Percentiles rank a stretch among this genome's conserved stretches.
These are phyloP conservation scores for Phytophthora cryptogea DNA, from an alignment of 352 stramenopile species.

Conservation along the genomic window DNA sequence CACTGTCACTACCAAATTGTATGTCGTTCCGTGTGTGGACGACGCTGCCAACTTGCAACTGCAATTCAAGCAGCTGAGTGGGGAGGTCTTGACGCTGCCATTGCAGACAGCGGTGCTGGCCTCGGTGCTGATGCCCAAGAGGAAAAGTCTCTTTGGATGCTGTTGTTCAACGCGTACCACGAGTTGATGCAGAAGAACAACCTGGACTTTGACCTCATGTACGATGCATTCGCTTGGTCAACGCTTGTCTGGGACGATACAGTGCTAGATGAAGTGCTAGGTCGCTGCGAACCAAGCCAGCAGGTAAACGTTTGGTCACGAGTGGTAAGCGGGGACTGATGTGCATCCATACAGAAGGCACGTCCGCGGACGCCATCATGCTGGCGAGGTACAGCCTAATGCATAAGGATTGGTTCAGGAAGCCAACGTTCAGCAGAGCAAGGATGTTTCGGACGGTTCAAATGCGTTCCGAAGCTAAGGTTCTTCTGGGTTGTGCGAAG, in stretches of 20 bases:
- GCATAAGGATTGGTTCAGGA: slow-evolving; percentile 5
- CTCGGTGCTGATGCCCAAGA: slow-evolving; percentile 46
- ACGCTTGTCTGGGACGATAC: slow-evolving; percentile 65
- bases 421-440: slow-evolving; percentile 24
- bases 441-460: slow-evolving; percentile 1
- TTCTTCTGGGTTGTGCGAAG: slow-evolving; percentile 2
- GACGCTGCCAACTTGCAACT: slow-evolving; percentile 55
- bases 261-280: slow-evolving; percentile 41
- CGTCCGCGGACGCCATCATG: slow-evolving; percentile 76
- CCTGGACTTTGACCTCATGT: slow-evolving; percentile 80
- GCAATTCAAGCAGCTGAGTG: slow-evolving; percentile 55
- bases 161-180: slow-evolving; percentile 59
- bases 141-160: slow-evolving; percentile 71
- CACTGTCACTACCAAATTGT: slow-evolving; percentile 57
- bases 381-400: slow-evolving; percentile 50
- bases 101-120: slow-evolving; percentile 24
- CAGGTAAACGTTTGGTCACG: background rate
- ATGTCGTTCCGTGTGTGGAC: slow-evolving; percentile 75
- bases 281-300: background rate
- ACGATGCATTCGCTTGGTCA: slow-evolving; percentile 76
- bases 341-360: slow-evolving; percentile 82
- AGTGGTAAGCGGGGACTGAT: slow-evolving; percentile 49
- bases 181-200: slow-evolving; percentile 61
- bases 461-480: slow-evolving; percentile 2
- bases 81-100: slow-evolving; percentile 25